phyloP scores from a whole-genome alignment of 176 grass and related monocot species.

The Poa annua region DNA sequence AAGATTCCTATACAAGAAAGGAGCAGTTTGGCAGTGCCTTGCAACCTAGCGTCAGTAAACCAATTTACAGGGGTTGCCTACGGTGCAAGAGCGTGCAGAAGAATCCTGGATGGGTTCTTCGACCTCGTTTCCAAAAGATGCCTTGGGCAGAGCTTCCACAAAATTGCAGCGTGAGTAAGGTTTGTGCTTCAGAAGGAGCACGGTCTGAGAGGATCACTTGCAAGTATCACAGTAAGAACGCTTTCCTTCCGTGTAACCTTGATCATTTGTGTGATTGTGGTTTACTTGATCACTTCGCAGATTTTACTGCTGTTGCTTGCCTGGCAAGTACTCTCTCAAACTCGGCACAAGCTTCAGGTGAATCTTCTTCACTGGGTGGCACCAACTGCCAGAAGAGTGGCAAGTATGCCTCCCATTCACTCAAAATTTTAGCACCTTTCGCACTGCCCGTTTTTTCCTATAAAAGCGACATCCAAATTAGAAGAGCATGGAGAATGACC shows the following conservation, averaged over 20 bases:
- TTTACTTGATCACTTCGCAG: constrained; percentile 52
- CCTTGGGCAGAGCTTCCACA: constrained; percentile 49
- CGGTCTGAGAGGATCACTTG: constrained; percentile 16
- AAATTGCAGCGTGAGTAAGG: constrained; percentile 38
- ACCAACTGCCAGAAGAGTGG: constrained; percentile 98
- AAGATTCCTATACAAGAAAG: constrained; percentile 55
- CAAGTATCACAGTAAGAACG: constrained; percentile 9
- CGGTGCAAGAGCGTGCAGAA: constrained; percentile 34
- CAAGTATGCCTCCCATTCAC: constrained; percentile 95
- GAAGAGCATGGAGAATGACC: background rate
- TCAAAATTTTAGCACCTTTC: constrained; percentile 82
- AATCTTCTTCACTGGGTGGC: constrained; percentile 98
- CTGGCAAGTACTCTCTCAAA: constrained; percentile 88
- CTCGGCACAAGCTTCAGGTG: constrained; percentile 94
- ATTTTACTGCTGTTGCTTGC: constrained; percentile 66
- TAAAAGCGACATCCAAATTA: constrained; percentile 13
- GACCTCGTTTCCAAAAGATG: constrained; percentile 41
- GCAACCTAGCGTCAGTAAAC: constrained; percentile 50
- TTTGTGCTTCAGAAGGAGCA: constrained; percentile 36
- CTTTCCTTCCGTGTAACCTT: background rate
- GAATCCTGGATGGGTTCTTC: constrained; percentile 31
- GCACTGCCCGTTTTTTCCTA: constrained; percentile 97
- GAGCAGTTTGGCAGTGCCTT: constrained; percentile 38
- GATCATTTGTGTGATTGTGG: constrained; percentile 3
- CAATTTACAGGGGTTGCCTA: constrained; percentile 64